Base-by-base conservation (phyloP, 1,284 basidiomycete species). In the Cutaneotrichosporon daszewskae region DNA sequence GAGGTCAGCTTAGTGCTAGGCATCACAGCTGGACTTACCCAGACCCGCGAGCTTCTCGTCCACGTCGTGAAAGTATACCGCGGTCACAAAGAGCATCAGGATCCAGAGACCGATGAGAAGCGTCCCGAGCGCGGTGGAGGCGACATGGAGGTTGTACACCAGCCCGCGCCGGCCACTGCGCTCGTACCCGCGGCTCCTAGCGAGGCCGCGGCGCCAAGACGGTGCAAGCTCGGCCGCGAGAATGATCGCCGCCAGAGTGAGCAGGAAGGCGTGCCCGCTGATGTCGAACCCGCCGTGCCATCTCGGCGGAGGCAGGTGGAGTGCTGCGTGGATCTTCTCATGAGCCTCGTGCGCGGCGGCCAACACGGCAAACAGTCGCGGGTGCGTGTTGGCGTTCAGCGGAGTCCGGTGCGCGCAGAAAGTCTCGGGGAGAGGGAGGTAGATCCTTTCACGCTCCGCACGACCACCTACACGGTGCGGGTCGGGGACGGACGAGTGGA, bases 201-300 rank as follows among this genome's bases (percentile, higher is more conserved):
- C 40, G 14, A 43, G 28, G 7, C 33, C 39, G 2, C 32, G 31
- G 22, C 36, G 43, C 64, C 62, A 66, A 18, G 64, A 71, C 1
- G 73, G 72, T 1, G 70, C 66, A 14, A 94, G 66, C 64, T 91
- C 86, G 59, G 90, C 82, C 2, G 80, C 76, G 29, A 95, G 76
- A 63, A 95, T 83, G 16, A 95, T 74, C 8, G 79, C 74, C n/a
- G 83, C 78, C 72, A 95, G 79, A 2, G 85, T 85, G 55, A 97
- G 78, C 51, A 98, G 78, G 74, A 96, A 97, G 20, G 90, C 78
- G 65, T 98, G 94, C 2, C 92, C 92, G 0, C 88, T 92, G 12
- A 97, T 81, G 62, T 98, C 94, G 66, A 95, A 90, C 0, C 92
- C 92, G 32, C 54, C 53, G 14, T 54, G 49, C 78, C 82, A 60